Evolutionary conservation across 78 protist species (phyloP).

Genomic region (Tieghemostelium lacteum): DNA sequence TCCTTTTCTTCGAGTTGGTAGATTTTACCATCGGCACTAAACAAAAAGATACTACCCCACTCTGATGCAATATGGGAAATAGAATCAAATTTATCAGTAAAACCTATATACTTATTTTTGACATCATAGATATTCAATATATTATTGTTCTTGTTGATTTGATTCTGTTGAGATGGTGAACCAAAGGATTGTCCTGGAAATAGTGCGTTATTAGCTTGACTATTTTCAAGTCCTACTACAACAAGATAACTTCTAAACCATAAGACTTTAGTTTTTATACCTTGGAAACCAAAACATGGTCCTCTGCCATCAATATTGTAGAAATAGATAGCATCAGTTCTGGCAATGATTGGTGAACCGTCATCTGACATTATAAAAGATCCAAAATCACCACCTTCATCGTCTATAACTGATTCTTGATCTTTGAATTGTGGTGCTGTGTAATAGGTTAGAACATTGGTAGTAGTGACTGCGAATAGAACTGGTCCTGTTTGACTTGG

Average conservation of each 20-base stretch:
- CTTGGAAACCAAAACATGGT: constrained; percentile 77
- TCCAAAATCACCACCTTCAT: constrained; percentile 68
- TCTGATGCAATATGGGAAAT: constrained; percentile 84
- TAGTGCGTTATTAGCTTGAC: not conserved
- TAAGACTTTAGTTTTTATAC: constrained; percentile 42
- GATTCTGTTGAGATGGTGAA: constrained; percentile 11
- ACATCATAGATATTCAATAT: constrained; percentile 90
- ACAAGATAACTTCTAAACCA: constrained; percentile 89
- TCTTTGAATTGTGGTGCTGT: constrained; percentile 21
- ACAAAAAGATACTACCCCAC: constrained; percentile 90
- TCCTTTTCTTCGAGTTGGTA: constrained; percentile 92
- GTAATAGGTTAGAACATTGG: constrained; percentile 18
- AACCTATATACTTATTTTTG: constrained; percentile 88
- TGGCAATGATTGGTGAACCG: constrained; percentile 61
- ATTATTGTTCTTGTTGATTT: constrained; percentile 14
- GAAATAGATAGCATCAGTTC: constrained; percentile 75
- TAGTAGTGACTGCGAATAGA: constrained; percentile 47
- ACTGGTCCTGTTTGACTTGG: not conserved
- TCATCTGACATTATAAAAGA: constrained; percentile 70
- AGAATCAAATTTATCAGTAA: constrained; percentile 55
- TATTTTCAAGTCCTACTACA: constrained; percentile 72
- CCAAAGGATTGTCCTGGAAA: not conserved
- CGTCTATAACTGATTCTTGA: constrained; percentile 40
- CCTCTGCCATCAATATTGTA: constrained; percentile 74
- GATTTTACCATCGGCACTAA: constrained; percentile 78